Evolutionary conservation across 352 stramenopile genomes (phyloP).

Genomic region (Nothophytophthora sp.): DNA sequence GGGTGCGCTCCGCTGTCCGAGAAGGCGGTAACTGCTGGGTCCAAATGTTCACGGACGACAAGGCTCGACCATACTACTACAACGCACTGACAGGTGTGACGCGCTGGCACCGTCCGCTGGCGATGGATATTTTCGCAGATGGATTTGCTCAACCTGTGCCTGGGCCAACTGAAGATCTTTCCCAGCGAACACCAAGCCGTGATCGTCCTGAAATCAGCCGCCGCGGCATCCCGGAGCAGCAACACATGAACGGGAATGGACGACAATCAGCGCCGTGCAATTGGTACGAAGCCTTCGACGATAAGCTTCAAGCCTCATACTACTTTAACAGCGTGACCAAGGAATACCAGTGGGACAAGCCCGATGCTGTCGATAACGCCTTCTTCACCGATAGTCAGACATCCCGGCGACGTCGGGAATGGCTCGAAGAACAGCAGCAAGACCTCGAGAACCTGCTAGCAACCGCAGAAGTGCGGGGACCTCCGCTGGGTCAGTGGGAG

Average conservation of each 20-base stretch:
- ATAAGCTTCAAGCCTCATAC: constrained; percentile 62
- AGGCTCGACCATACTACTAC: constrained; percentile 68
- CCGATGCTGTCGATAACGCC: constrained; percentile 27
- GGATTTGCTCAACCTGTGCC: constrained; percentile 42
- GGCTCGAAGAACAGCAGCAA: constrained; percentile 52
- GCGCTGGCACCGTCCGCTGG: constrained; percentile 59
- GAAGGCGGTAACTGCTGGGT: constrained; percentile 85
- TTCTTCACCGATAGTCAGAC: constrained; percentile 48
- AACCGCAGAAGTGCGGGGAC: constrained; percentile 22
- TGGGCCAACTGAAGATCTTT: not conserved
- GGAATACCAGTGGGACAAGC: constrained; percentile 78
- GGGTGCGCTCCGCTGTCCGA: constrained; percentile 60
- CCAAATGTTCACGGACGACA: constrained; percentile 34
- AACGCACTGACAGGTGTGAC: constrained; percentile 79
- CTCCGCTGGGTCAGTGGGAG: constrained; percentile 61
- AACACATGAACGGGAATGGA: not conserved
- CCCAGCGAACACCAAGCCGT: not conserved
- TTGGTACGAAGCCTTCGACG: constrained; percentile 84
- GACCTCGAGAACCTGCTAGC: constrained; percentile 35
- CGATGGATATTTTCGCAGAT: constrained; percentile 80
- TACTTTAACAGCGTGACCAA: constrained; percentile 77
- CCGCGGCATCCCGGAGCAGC: constrained; percentile 1
- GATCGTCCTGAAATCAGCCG: constrained; percentile 1
- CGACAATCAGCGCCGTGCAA: constrained; percentile 5
- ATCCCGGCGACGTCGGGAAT: constrained; percentile 38